Base-by-base conservation (phyloP, 2,329 filamentous ascomycete genomes). In the Paradendryphiella salina region DNA sequence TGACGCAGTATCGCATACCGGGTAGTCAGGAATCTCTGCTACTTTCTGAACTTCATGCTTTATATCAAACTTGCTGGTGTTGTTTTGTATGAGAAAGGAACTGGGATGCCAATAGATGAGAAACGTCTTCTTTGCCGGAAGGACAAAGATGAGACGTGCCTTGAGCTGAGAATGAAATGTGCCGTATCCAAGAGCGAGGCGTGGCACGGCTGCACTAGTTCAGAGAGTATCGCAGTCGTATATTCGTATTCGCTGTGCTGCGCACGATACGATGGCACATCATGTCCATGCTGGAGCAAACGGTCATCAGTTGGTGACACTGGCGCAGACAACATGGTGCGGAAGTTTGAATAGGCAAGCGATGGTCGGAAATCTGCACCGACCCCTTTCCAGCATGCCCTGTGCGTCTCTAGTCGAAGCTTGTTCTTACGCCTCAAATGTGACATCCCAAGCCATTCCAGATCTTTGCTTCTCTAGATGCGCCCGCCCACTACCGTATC, bases 361-460 rank as follows among this genome's bases (percentile, higher is more conserved):
- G 33, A 23, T 38, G 26, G 1, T 45, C 13, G 18, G 11, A 15
- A 26, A 33, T 32, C 34, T 15, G 21, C 37, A 34, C 15, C 21
- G 32, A 15, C 46, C 46, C 40, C 46, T 50, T 45, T 45, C 13
- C 31, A 32, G 40, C 34, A 5, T 29, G 33, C 14, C 28, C 34
- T 1, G 34, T 26, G 28, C 28, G 28, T 20, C 15, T 28, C 34
- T 45, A 18, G 36, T 17, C 33, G 28, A 31, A 37, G 46, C 46
- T 45, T 50, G 23, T 50, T 36, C 28, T 26, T 32, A 17, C 46
- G 41, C 34, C 40, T 34, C 40, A 46, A 34, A 38, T 20, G 28
- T 15, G 26, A 21, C 21, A 33, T 36, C 15, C 33, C 46, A n/a
- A 28, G 26, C 15, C 21, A 34, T 31, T 18, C 29, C 46, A 13